Conservation (phyloP, 176 grass and related monocot genomes). For the Musa itinerans region DNA sequence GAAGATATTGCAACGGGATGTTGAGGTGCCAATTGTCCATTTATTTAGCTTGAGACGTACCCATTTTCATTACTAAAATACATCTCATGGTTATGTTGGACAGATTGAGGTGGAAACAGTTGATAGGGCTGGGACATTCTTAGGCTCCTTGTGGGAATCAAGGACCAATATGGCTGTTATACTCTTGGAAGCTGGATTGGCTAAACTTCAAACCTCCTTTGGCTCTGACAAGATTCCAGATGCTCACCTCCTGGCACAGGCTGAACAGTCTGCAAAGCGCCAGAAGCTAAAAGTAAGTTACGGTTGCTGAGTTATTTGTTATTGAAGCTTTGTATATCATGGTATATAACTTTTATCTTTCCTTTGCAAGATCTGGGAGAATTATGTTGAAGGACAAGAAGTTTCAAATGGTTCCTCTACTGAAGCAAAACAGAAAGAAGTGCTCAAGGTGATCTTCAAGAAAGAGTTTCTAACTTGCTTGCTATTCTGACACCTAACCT, state of each 20-base stretch:
- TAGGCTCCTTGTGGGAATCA: constrained; percentile 83
- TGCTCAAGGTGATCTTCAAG: constrained; percentile 58
- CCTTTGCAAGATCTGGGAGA: constrained; percentile 85
- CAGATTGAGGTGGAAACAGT: constrained; percentile 96
- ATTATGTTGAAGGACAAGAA: constrained; percentile 78
- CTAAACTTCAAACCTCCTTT: constrained; percentile 74
- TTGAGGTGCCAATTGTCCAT: constrained; percentile 41
- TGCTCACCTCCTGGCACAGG: constrained; percentile 43
- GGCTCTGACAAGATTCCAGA: constrained; percentile 74
- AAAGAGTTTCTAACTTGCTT: background rate
- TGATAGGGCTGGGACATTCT: constrained; percentile 89
- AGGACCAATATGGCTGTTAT: constrained; percentile 69
- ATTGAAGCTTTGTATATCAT: background rate
- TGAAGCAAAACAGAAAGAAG: constrained; percentile 78
- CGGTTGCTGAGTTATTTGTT: background rate
- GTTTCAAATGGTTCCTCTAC: constrained; percentile 54
- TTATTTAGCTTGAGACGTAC: constrained; percentile 1
- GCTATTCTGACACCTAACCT: background rate
- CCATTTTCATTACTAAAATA: constrained; percentile 3
- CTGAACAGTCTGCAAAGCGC: constrained; percentile 86
- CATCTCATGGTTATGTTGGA: constrained; percentile 15
- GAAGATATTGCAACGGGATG: constrained; percentile 77
- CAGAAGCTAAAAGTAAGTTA: constrained; percentile 67
- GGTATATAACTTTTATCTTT: constrained; percentile 7
- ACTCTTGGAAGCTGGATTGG: constrained; percentile 78